Percentiles rank a stretch among this genome's conserved stretches.
phyloP scores from a whole-genome alignment of 805 yeast species.

The Metschnikowia hibisci region DNA sequence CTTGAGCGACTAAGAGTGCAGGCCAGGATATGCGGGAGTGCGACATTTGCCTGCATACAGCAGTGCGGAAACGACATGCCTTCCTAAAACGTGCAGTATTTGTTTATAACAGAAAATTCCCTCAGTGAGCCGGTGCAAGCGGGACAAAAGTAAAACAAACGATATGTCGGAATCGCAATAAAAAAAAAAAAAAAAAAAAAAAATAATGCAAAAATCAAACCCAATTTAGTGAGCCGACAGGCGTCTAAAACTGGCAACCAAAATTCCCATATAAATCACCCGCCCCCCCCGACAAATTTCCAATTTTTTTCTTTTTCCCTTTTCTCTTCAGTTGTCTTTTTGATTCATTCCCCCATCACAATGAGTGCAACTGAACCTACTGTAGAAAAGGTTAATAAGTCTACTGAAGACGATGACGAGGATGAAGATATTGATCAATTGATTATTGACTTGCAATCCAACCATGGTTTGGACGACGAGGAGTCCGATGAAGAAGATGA shows the following conservation, averaged over 20 bases:
- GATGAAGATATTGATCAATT: constrained; percentile 60
- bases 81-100: constrained; percentile 19
- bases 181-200: constrained; percentile 7
- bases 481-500: constrained; percentile 30
- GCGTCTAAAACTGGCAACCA: constrained; percentile 5
- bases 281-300: constrained; percentile 9
- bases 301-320: constrained; percentile 6
- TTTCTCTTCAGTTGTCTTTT: constrained; percentile 16
- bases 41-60: constrained; percentile 4
- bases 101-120: constrained; percentile 21
- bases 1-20: not conserved
- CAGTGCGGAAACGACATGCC: constrained; percentile 11
- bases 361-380: constrained; percentile 49
- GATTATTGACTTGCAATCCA: constrained; percentile 73
- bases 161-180: constrained; percentile 6
- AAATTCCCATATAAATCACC: constrained; percentile 17
- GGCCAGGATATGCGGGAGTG: not conserved
- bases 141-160: constrained; percentile 9
- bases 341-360: constrained; percentile 7
- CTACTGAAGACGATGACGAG: constrained; percentile 48
- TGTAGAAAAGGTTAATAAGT: constrained; percentile 48
- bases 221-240: constrained; percentile 6
- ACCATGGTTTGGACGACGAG: constrained; percentile 40
- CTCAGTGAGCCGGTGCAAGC: constrained; percentile 13
- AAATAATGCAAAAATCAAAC: constrained; percentile 5